A percentile compares a stretch with the other conserved stretches of the same genome.
phyloP scores from a whole-genome alignment of 768 basidiomycete genomes.

The Xanthoconium stramineum region DNA sequence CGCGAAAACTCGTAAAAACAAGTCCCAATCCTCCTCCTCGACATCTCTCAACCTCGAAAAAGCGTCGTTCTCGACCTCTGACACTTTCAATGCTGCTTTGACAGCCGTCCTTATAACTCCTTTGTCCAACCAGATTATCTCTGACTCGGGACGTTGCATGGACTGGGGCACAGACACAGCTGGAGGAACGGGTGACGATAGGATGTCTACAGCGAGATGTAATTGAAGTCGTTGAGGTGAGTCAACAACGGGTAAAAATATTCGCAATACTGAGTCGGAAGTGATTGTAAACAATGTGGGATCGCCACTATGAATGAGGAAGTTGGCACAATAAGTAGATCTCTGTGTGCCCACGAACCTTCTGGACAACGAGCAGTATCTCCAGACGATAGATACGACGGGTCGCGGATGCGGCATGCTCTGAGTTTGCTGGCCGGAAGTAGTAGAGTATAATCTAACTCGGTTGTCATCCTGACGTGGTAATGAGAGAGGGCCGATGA shows the following conservation, averaged over 20 bases:
- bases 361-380: conserved; percentile 63
- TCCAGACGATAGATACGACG: conserved; percentile 68
- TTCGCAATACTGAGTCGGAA: conserved; percentile 74
- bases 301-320: conserved; percentile 52
- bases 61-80: neutral
- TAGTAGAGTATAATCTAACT: conserved; percentile 69
- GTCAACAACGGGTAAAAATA: conserved; percentile 87
- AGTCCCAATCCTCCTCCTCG: conserved; percentile 69
- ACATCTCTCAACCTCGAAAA: conserved; percentile 56
- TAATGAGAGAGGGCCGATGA: conserved; percentile 7
- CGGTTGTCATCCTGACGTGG: conserved; percentile 47
- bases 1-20: conserved; percentile 67
- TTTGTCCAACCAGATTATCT: conserved; percentile 69
- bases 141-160: conserved; percentile 36
- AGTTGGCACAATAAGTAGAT: conserved; percentile 1
- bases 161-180: conserved; percentile 33
- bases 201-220: conserved; percentile 72
- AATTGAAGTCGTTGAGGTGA: conserved; percentile 81
- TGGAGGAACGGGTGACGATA: conserved; percentile 51
- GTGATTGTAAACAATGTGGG: conserved; percentile 82
- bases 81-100: conserved; percentile 39
- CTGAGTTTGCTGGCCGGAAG: conserved; percentile 68
- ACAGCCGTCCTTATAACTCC: conserved; percentile 52
- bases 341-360: conserved; percentile 40
- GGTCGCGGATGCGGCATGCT: conserved; percentile 70